phyloP scores from a whole-genome alignment of 768 basidiomycete genomes.

The Mycena floridula region DNA sequence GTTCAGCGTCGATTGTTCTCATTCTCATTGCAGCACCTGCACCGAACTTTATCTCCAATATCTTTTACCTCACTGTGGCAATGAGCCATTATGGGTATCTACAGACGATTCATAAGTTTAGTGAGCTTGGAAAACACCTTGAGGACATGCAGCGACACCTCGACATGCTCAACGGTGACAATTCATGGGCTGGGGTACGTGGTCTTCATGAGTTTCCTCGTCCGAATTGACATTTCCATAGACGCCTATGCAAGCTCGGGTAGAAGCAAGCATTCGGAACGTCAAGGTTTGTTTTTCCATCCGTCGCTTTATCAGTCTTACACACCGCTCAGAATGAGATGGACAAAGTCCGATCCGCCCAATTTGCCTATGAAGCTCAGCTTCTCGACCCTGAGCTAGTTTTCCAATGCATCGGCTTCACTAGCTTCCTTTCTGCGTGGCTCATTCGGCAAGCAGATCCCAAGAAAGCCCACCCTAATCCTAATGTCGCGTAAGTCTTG shows the following conservation, averaged over 20 bases:
- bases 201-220: neutral
- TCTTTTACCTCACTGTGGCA: conserved; percentile 85
- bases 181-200: conserved; percentile 79
- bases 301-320: neutral
- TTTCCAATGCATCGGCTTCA: conserved; percentile 73
- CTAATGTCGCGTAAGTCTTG: conserved; percentile 55
- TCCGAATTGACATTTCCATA: conserved; percentile 20
- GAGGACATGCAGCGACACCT: conserved; percentile 75
- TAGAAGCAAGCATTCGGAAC: conserved; percentile 70
- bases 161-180: conserved; percentile 69
- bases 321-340: conserved; percentile 52
- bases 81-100: conserved; percentile 88
- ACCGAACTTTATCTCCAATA: conserved; percentile 91
- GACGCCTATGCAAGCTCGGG: conserved; percentile 70
- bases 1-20: neutral
- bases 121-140: conserved; percentile 65
- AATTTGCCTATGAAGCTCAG: conserved; percentile 80
- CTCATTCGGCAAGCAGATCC: conserved; percentile 88
- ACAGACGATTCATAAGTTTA: conserved; percentile 72
- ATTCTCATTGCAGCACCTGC: conserved; percentile 37
- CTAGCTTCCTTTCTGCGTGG: conserved; percentile 92
- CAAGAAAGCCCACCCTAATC: conserved; percentile 65
- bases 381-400: conserved; percentile 83
- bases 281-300: conserved; percentile 53
- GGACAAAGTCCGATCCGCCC: conserved; percentile 60